phyloP scores from a whole-genome alignment of 148 eudicot species.

The Spergularia marina region DNA sequence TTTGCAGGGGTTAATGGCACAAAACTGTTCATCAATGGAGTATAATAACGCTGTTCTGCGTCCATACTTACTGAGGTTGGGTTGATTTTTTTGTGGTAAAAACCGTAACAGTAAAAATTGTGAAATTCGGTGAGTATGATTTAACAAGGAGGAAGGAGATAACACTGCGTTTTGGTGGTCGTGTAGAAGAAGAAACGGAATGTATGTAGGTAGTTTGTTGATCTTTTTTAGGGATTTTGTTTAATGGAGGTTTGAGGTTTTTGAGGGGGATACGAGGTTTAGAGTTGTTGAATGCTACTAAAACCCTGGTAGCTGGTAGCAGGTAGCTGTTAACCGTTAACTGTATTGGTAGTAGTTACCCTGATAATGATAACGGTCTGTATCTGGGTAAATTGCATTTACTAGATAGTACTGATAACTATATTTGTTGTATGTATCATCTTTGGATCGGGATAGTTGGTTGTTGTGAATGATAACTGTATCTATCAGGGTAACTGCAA shows the following conservation, averaged over 20 bases:
- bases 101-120: too few species aligned
- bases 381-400: too few species aligned
- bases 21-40: neutral
- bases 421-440: too few species aligned
- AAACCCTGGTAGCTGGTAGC: neutral
- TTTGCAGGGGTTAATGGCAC: constrained; percentile 4
- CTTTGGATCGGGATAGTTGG: too few species aligned
- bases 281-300: neutral
- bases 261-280: neutral
- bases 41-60: neutral
- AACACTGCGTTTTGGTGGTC: too few species aligned
- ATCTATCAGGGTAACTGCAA: too few species aligned
- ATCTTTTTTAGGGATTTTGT: neutral
- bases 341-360: neutral
- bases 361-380: too few species aligned
- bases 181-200: neutral
- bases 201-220: neutral
- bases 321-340: neutral
- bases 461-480: too few species aligned
- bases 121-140: too few species aligned
- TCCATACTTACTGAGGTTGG: neutral
- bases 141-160: too few species aligned
- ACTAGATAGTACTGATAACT: too few species aligned
- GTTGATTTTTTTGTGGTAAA: too few species aligned
- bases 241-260: neutral